Base-by-base conservation (phyloP, 108 stramenopile genomes). In the Bacterosira constricta region DNA sequence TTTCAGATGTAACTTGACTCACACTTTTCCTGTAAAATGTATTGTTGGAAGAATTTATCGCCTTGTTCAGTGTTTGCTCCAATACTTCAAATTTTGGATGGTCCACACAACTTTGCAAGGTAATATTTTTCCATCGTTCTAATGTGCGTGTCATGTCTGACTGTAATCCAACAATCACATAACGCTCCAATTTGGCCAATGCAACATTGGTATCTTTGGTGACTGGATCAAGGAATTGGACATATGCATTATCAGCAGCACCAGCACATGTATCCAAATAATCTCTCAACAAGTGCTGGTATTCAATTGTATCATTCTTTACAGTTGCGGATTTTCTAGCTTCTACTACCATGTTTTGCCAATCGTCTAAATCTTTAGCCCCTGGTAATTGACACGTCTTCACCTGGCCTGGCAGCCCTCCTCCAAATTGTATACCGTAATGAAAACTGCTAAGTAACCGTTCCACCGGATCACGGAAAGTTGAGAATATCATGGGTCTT, bases 121-220 rank as follows among this genome's bases (percentile, higher is more conserved):
- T 45, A 32, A 73, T 49, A 12, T 73, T 61, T 5, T 35, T 37
- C 53, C 53, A 64, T 6, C 72, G 72, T 31, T 26, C 18, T 23
- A 73, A 10, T n/a, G 63, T 26, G 9, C 42, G 54, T 9, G 35
- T 53, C 23, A 73, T 12, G 18, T 73, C 63, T 36, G 51, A 63
- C 20, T 73, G 72, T 41, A 73, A 37, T 29, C 72, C 72, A 17
- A 73, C 63, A 25, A 73, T 73, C 20, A 73, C 62, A 64, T 73
- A 56, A 11, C 63, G 35, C 27, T 73, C 61, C 23, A 73, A 57
- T 39, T 73, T 63, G 17, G 30, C 4, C 31, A 73, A 12, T 10
- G 72, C 72, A 36, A 73, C 54, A 35, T 47, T 21, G 12, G 63
- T 53, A 64, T 73, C 45, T 17, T 73, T 73, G 32, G 63, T 73